phyloP scores from a whole-genome alignment of 2,329 filamentous ascomycete species.

The Aspergillus tubingensis region DNA sequence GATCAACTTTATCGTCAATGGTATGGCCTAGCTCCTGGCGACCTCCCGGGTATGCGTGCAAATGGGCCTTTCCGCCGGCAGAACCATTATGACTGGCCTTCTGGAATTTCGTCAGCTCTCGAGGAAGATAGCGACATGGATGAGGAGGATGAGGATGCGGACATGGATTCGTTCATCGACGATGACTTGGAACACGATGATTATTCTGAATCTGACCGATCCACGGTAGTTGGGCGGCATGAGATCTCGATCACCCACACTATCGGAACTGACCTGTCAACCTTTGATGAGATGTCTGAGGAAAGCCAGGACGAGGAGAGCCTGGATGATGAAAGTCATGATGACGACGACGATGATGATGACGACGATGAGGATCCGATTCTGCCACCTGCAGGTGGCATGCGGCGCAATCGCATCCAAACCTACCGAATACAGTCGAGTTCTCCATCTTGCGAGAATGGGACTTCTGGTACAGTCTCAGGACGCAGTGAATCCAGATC shows the following conservation, averaged over 20 bases:
- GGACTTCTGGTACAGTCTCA: not conserved
- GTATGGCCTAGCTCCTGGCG: not conserved
- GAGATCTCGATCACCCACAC: slow-evolving; percentile 8
- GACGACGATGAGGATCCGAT: slow-evolving; percentile 27
- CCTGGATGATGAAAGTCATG: slow-evolving; percentile 19
- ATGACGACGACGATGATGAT: slow-evolving; percentile 17
- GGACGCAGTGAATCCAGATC: not conserved
- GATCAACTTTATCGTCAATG: slow-evolving; percentile 9
- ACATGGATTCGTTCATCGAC: slow-evolving; percentile 40
- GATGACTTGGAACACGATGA: slow-evolving; percentile 29
- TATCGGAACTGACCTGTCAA: not conserved
- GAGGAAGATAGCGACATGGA: slow-evolving; percentile 26
- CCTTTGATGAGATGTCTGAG: slow-evolving; percentile 6
- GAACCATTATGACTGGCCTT: not conserved
- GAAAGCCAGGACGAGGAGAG: slow-evolving; percentile 21
- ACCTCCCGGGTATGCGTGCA: not conserved
- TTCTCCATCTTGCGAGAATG: slow-evolving; percentile 12
- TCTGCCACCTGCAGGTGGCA: slow-evolving; percentile 18
- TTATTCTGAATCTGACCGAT: slow-evolving; percentile 34
- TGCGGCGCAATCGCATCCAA: slow-evolving; percentile 18
- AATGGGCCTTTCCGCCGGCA: not conserved
- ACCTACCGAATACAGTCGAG: slow-evolving; percentile 14
- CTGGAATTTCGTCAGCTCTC: slow-evolving; percentile 11
- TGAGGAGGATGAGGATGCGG: slow-evolving; percentile 34
- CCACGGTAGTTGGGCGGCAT: slow-evolving; percentile 34